Percentiles rank a stretch among this genome's conserved stretches.
These are phyloP conservation scores for Smittium culicis DNA, from an alignment of 371 early-diverging fungal species.

Conservation along the genomic window DNA sequence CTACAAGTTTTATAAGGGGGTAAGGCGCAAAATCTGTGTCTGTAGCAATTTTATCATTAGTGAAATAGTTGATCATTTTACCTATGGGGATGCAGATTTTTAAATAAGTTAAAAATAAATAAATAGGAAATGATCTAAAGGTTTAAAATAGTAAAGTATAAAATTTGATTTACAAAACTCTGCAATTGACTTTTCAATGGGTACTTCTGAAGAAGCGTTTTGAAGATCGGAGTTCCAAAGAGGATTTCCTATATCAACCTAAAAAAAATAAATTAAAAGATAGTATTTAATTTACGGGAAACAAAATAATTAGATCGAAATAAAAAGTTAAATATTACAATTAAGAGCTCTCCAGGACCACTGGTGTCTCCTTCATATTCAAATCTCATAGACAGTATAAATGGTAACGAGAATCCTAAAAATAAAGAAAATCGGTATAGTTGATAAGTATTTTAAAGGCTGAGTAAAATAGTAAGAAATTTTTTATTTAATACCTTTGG, in stretches of 20 bases:
- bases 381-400: constrained; percentile 5
- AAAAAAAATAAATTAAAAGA: neutral
- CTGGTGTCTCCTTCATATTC: neutral
- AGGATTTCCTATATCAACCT: neutral
- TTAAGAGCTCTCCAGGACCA: neutral
- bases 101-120: neutral
- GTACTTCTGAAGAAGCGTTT: neutral
- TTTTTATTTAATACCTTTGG: neutral
- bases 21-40: constrained; percentile 1
- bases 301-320: too few species aligned
- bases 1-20: constrained; percentile 3
- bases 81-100: neutral
- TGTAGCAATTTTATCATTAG: constrained; percentile 2
- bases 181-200: constrained; percentile 4
- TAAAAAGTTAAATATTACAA: neutral
- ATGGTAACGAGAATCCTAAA: neutral
- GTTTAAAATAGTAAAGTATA: too few species aligned
- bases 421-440: too few species aligned
- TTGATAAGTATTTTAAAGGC: too few species aligned
- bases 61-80: constrained; percentile 7
- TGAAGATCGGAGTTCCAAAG: neutral
- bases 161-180: constrained; percentile 10
- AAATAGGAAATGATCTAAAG: neutral
- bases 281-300: too few species aligned
- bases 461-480: too few species aligned